Percentiles rank a stretch among this genome's conserved stretches.
Conservation (phyloP, 148 eudicot genomes). For the Talinum fruticosum region DNA sequence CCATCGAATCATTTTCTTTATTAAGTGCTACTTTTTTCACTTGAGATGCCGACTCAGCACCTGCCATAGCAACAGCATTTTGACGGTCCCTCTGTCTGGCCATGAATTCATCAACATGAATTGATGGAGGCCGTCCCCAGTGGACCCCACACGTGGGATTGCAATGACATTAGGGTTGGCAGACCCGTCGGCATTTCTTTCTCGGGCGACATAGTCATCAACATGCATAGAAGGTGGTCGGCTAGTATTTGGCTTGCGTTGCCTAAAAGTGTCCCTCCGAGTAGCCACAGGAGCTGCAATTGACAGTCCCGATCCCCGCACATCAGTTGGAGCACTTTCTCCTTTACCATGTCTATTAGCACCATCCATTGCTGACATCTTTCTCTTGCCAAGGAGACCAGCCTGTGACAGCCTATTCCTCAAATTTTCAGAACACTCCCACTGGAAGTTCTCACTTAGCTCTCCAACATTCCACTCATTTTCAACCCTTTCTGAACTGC, state of each 20-base stretch:
- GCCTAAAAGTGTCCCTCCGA: constrained; percentile 82
- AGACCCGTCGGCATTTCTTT: constrained; percentile 77
- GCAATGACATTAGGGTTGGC: constrained; percentile 79
- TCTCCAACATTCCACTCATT: constrained; percentile 47
- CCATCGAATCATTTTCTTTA: constrained; percentile 42
- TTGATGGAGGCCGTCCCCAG: constrained; percentile 95
- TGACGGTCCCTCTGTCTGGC: constrained; percentile 93
- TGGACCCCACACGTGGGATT: constrained; percentile 75
- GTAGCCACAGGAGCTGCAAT: constrained; percentile 52
- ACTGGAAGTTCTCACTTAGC: constrained; percentile 55
- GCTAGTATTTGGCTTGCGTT: constrained; percentile 94
- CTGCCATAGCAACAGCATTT: constrained; percentile 49
- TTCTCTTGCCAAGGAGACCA: constrained; percentile 58
- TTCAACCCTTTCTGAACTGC: constrained; percentile 55
- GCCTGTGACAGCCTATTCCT: constrained; percentile 73
- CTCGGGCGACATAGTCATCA: constrained; percentile 95
- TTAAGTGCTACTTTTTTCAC: constrained; percentile 44
- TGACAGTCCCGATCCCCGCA: constrained; percentile 55
- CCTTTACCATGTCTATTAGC: constrained; percentile 71
- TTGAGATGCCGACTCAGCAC: constrained; percentile 43
- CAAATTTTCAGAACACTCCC: constrained; percentile 97
- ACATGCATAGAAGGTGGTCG: constrained; percentile 99
- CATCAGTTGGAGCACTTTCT: constrained; percentile 51
- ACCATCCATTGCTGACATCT: constrained; percentile 59
- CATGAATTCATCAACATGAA: constrained; percentile 97